A percentile compares a stretch with the other conserved stretches of the same genome.
Evolutionary conservation across 148 eudicot species (phyloP).

Genomic region (Diospyros kaki): DNA sequence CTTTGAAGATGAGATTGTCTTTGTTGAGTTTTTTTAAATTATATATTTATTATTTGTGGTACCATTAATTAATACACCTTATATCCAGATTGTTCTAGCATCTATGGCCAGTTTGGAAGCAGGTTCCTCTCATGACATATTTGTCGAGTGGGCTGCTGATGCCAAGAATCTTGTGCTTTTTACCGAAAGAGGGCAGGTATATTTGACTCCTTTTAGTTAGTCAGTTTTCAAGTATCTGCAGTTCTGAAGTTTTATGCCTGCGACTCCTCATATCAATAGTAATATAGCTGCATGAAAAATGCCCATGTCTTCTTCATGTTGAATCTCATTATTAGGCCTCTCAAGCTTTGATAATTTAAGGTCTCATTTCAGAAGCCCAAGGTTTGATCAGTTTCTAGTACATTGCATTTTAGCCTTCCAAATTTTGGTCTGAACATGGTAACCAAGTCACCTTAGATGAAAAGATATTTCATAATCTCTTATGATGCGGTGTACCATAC

Average conservation of each 20-base stretch:
- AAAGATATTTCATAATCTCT: not conserved
- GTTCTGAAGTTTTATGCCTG: not conserved
- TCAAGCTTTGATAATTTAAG: not conserved
- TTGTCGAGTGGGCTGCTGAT: slow-evolving; percentile 96
- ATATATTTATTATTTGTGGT: not conserved
- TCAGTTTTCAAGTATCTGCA: not conserved
- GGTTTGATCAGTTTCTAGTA: not conserved
- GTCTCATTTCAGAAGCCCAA: not conserved
- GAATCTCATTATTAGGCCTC: not conserved
- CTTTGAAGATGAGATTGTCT: not conserved
- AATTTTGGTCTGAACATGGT: not conserved
- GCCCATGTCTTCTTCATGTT: slow-evolving; percentile 2
- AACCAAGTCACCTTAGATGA: too few relatives aligned
- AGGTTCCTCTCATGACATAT: slow-evolving; percentile 93
- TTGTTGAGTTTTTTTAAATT: not conserved
- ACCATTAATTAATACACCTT: slow-evolving; percentile 7
- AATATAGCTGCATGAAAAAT: not conserved
- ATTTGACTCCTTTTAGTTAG: not conserved
- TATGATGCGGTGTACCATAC: not conserved
- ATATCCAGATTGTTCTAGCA: slow-evolving; percentile 75
- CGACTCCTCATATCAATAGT: not conserved
- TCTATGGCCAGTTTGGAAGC: slow-evolving; percentile 97
- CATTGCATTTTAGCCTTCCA: not conserved
- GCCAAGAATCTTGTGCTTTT: slow-evolving; percentile 85
- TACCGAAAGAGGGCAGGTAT: slow-evolving; percentile 98